Percentiles rank a stretch among this genome's conserved stretches.
Evolutionary conservation across 1,139 yeast genomes (phyloP).

Genomic region (Pneumocystis canis): DNA sequence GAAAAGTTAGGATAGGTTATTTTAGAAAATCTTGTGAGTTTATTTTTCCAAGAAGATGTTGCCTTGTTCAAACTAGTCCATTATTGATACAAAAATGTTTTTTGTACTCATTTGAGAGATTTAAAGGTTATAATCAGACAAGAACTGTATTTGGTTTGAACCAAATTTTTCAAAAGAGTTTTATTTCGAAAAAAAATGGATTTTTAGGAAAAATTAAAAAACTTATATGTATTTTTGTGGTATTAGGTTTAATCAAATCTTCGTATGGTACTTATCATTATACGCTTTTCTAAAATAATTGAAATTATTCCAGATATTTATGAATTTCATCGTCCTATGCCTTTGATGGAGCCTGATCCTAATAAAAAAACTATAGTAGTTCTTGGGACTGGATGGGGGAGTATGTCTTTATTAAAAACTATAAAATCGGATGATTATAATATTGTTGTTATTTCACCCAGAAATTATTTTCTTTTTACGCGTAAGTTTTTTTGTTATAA

Average conservation of each 20-base stretch:
- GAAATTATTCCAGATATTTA: slow-evolving; percentile 18
- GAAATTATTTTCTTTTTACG: slow-evolving; percentile 88
- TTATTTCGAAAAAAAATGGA: slow-evolving; percentile 12
- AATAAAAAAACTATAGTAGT: slow-evolving; percentile 78
- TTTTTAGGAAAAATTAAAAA: slow-evolving; percentile 24
- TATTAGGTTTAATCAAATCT: slow-evolving; percentile 22
- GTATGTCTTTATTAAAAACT: slow-evolving; percentile 52
- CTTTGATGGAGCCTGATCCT: slow-evolving; percentile 30
- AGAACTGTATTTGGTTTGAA: neutral
- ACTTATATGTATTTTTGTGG: slow-evolving; percentile 21
- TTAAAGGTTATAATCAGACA: neutral
- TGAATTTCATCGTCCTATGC: slow-evolving; percentile 26
- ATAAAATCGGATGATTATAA: slow-evolving; percentile 77
- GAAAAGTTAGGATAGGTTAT: neutral
- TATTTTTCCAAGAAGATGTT: neutral
- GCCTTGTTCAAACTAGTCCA: neutral
- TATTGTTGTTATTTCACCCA: slow-evolving; percentile 79
- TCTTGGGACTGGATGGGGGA: slow-evolving; percentile 92
- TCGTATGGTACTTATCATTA: slow-evolving; percentile 18
- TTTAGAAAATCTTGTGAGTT: neutral
- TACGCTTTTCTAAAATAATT: neutral
- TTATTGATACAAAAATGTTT: neutral
- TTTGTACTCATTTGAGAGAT: neutral
- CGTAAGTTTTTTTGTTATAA: slow-evolving; percentile 1
- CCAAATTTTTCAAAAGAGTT: neutral